phyloP scores from a whole-genome alignment of 176 grass and related monocot genomes.

The Poa annua region DNA sequence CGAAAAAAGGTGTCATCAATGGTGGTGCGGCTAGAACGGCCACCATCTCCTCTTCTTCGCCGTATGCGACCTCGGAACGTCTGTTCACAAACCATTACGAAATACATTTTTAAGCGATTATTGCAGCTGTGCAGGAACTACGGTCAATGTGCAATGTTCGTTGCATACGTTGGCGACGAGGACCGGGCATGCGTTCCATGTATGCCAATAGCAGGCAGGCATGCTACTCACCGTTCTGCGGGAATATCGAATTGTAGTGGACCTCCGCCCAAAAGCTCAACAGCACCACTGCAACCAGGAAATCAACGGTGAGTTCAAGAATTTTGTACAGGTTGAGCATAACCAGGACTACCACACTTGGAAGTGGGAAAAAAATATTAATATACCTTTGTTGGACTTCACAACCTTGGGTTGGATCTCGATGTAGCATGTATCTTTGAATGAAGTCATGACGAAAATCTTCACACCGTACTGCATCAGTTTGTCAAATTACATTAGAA shows the following conservation, averaged over 20 bases:
- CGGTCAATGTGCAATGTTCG: constrained; percentile 14
- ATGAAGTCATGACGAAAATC: constrained; percentile 96
- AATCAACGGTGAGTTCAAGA: background rate
- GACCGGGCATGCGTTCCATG: constrained; percentile 28
- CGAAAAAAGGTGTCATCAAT: constrained; percentile 39
- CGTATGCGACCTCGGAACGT: constrained; percentile 58
- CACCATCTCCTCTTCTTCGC: constrained; percentile 94
- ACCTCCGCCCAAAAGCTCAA: constrained; percentile 99
- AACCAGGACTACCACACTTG: constrained; percentile 1
- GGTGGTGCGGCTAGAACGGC: constrained; percentile 61
- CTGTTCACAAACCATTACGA: constrained; percentile 43
- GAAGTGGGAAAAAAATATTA: background rate
- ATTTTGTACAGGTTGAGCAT: background rate
- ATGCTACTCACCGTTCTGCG: constrained; percentile 81
- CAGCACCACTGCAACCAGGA: constrained; percentile 68
- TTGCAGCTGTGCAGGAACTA: background rate
- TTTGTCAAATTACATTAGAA: constrained; percentile 50
- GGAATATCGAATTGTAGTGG: constrained; percentile 96
- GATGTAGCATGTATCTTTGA: constrained; percentile 99
- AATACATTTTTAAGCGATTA: constrained; percentile 18
- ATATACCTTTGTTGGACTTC: constrained; percentile 93
- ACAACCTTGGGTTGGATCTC: constrained; percentile 95
- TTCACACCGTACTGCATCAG: constrained; percentile 88
- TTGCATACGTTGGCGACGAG: constrained; percentile 46
- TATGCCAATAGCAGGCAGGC: constrained; percentile 43